These are phyloP conservation scores for Leccinum pellstonianum DNA, from an alignment of 768 basidiomycete genomes.

Conservation along the genomic window DNA sequence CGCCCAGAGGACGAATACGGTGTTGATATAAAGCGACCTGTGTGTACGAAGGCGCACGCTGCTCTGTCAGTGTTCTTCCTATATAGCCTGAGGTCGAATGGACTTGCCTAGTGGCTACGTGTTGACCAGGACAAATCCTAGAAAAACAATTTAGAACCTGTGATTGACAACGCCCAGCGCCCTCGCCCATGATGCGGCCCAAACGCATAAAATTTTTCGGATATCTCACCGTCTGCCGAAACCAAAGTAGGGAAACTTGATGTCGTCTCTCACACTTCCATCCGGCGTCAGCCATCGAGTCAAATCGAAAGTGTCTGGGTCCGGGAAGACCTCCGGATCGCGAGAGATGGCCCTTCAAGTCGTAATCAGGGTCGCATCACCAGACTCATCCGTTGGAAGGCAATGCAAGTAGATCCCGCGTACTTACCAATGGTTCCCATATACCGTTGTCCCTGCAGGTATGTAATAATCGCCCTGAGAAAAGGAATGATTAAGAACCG, in stretches of 20 bases:
- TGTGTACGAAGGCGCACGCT: neutral
- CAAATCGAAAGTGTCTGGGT: slow-evolving; percentile 38
- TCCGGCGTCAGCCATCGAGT: slow-evolving; percentile 29
- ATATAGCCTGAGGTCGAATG: neutral
- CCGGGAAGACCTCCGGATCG: slow-evolving; percentile 37
- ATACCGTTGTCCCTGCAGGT: slow-evolving; percentile 19
- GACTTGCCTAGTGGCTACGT: slow-evolving; percentile 43
- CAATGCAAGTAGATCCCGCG: neutral
- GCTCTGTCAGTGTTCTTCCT: neutral
- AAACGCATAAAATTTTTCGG: neutral
- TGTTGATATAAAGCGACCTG: slow-evolving; percentile 61
- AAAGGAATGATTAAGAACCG: neutral
- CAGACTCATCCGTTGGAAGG: neutral
- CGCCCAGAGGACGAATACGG: slow-evolving; percentile 57
- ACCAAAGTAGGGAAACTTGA: slow-evolving; percentile 50
- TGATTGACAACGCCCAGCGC: neutral
- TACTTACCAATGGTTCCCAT: slow-evolving; percentile 19
- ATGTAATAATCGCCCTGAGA: slow-evolving; percentile 17
- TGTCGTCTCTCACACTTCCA: slow-evolving; percentile 39
- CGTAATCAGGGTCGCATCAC: neutral
- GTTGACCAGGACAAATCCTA: slow-evolving; percentile 60
- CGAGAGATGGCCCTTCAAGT: slow-evolving; percentile 34
- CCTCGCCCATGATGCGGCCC: neutral
- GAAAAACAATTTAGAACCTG: neutral
- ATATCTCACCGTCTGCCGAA: slow-evolving; percentile 40